phyloP scores from a whole-genome alignment of 1,284 basidiomycete genomes.

The Ceratobasidium sp. region DNA sequence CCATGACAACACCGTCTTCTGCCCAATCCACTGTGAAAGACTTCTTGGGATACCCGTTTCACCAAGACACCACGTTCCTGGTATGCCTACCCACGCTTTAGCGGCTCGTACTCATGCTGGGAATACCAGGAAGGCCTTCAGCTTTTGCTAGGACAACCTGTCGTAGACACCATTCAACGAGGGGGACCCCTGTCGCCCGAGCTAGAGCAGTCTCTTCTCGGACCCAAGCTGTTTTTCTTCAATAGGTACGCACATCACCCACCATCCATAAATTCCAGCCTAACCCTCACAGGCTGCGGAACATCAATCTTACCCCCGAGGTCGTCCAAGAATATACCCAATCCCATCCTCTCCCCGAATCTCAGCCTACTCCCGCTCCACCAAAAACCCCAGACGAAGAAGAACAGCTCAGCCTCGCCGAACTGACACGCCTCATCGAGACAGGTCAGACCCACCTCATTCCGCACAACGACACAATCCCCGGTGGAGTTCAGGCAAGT shows the following conservation, averaged over 20 bases:
- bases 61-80: conserved; percentile 27
- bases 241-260: conserved; percentile 1
- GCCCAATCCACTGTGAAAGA: not conserved
- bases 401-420: conserved; percentile 35
- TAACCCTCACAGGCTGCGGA: conserved; percentile 4
- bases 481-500: conserved; percentile 34
- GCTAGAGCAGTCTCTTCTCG: conserved; percentile 26
- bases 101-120: not conserved
- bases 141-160: conserved; percentile 34
- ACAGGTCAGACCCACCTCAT: conserved; percentile 39
- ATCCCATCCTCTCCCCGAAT: not conserved
- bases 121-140: conserved; percentile 37
- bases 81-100: not conserved
- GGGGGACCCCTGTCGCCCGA: conserved; percentile 6
- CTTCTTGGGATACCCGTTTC: conserved; percentile 24
- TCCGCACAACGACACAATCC: conserved; percentile 38
- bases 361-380: not conserved
- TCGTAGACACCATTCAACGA: conserved; percentile 17
- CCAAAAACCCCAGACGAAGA: conserved; percentile 22
- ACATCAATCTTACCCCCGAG: conserved; percentile 10
- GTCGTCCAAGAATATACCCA: conserved; percentile 10
- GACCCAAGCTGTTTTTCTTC: conserved; percentile 38
- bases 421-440: conserved; percentile 43
- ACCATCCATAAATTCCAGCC: not conserved
- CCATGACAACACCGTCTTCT: not conserved